Conservation (phyloP, 2,329 filamentous ascomycete species). For the Pochonia chlamydosporia region DNA sequence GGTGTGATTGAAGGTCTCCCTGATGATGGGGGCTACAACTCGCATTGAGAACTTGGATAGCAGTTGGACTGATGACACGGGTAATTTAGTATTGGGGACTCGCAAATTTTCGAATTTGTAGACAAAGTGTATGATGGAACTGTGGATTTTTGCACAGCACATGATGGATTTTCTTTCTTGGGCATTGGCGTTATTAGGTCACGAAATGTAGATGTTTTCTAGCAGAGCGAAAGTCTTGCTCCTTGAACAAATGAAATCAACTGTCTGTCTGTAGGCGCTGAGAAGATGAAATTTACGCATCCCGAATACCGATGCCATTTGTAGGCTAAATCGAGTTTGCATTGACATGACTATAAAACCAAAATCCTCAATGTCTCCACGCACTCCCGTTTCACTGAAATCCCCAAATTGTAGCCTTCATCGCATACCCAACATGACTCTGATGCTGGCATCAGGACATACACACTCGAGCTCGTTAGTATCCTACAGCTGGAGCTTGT, state of each 20-base stretch:
- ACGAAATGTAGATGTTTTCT: conserved; percentile 14
- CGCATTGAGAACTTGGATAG: background rate
- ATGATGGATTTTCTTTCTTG: conserved; percentile 9
- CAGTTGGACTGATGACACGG: conserved; percentile 9
- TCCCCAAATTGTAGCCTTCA: background rate
- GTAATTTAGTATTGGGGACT: no score
- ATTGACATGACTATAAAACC: no score
- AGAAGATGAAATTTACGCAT: background rate
- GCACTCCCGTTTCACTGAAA: background rate
- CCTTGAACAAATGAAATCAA: background rate
- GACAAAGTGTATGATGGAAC: no score
- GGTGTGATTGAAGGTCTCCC: conserved; percentile 49
- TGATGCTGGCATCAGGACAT: conserved; percentile 16
- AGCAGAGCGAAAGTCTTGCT: background rate
- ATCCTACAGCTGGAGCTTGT: conserved; percentile 51
- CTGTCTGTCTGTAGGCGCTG: background rate
- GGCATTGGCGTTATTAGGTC: conserved; percentile 18
- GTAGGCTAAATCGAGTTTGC: no score
- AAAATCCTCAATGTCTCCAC: background rate
- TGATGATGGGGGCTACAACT: conserved; percentile 4
- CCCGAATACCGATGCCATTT: no score
- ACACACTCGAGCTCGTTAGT: conserved; percentile 19
- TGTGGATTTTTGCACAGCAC: no score
- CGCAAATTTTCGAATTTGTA: no score
- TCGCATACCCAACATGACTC: conserved; percentile 11